Percentiles rank a stretch among this genome's conserved stretches.
phyloP scores from a whole-genome alignment of 371 early-diverging fungal genomes.

The Synchytrium microbalum region DNA sequence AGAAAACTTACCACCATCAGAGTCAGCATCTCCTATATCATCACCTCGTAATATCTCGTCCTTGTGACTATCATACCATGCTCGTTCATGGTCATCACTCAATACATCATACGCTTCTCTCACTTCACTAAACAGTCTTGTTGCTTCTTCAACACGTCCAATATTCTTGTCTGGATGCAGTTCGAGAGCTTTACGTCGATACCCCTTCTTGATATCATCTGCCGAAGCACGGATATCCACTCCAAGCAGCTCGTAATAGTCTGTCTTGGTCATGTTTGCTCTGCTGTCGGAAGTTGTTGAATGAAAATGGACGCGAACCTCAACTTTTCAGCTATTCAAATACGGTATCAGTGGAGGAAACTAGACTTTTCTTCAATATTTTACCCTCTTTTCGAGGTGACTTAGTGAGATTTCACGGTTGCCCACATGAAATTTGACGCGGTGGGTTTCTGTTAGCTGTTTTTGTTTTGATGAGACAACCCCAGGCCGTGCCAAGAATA shows the following conservation, averaged over 20 bases:
- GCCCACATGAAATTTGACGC: too few relatives aligned
- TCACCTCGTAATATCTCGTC: slow-evolving; percentile 74
- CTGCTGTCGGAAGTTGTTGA: too few relatives aligned
- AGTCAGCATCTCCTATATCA: slow-evolving; percentile 28
- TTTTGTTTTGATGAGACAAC: too few relatives aligned
- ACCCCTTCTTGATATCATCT: slow-evolving; percentile 67
- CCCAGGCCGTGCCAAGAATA: too few relatives aligned
- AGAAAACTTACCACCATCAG: slow-evolving; percentile 18
- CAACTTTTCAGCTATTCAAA: too few relatives aligned
- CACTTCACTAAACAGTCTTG: slow-evolving; percentile 73
- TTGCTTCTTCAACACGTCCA: slow-evolving; percentile 73
- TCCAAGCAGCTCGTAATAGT: slow-evolving; percentile 71
- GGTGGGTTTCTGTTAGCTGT: too few relatives aligned
- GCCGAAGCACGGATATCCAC: slow-evolving; percentile 42
- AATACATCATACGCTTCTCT: slow-evolving; percentile 79
- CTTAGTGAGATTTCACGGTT: too few relatives aligned
- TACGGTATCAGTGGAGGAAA: too few relatives aligned
- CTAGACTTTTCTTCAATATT: too few relatives aligned
- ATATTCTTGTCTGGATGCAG: slow-evolving; percentile 94
- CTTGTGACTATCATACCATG: slow-evolving; percentile 76
- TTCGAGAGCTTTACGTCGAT: slow-evolving; percentile 72
- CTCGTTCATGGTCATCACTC: slow-evolving; percentile 68
- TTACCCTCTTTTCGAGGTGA: too few relatives aligned
- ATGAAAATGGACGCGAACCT: too few relatives aligned
- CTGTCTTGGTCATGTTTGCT: slow-evolving; percentile 42